A percentile compares a stretch with the other conserved stretches of the same genome.
Evolutionary conservation across 2,329 filamentous ascomycete species (phyloP).

Genomic region (Celoporthe dispersa): DNA sequence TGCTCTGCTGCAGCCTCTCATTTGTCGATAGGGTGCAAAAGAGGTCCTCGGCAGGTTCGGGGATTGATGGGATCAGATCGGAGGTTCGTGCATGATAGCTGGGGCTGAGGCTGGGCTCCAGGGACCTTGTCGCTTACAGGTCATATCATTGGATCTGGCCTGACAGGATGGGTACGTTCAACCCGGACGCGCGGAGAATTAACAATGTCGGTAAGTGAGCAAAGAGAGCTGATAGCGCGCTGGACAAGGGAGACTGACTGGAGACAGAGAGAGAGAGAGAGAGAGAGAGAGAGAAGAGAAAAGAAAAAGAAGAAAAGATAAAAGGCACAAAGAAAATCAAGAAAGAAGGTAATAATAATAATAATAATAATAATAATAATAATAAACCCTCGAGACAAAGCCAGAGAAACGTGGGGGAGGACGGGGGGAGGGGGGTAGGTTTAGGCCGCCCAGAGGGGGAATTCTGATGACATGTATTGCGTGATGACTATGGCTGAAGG

Average conservation of each 20-base stretch:
- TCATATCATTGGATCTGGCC: not conserved
- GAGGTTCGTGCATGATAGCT: conserved; percentile 1
- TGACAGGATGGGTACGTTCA: not conserved
- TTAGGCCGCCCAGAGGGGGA: not conserved
- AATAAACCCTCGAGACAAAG: not conserved
- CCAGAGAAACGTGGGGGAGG: not conserved
- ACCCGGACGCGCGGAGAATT: not conserved
- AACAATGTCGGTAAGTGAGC: conserved; percentile 7
- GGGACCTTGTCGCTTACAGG: conserved; percentile 3
- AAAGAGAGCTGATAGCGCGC: not conserved
- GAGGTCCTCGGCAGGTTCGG: conserved; percentile 3
- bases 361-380: too few species aligned
- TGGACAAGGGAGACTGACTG: not conserved
- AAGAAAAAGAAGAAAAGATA: not conserved
- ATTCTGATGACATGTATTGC: not conserved
- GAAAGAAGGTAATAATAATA: too few species aligned
- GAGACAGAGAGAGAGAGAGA: not conserved
- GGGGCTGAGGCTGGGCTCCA: conserved; percentile 1
- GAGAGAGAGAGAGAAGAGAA: not conserved
- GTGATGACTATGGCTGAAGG: not conserved
- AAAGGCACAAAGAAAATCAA: too few species aligned
- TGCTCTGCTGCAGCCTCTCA: conserved; percentile 1
- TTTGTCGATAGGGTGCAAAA: not conserved
- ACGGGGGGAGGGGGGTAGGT: not conserved
- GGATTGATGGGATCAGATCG: conserved; percentile 3